phyloP scores from a whole-genome alignment of 129 eudicot species.

The Rutidosis leptorrhynchoides region DNA sequence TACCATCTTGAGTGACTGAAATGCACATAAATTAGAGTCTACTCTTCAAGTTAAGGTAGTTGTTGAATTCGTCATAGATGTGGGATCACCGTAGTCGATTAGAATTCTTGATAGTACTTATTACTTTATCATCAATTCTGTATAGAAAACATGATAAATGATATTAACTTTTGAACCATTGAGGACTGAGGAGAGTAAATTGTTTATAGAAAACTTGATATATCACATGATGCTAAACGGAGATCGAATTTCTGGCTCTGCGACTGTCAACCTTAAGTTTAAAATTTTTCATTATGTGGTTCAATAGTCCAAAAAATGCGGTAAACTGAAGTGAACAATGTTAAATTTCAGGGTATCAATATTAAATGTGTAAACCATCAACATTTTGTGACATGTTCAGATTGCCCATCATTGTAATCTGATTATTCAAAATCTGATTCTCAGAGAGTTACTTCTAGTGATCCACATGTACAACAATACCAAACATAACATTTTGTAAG shows the following conservation, averaged over 20 bases:
- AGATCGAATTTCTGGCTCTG: background rate
- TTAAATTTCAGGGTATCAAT: background rate
- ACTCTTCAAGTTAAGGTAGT: background rate
- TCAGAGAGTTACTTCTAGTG: background rate
- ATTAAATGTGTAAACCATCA: background rate
- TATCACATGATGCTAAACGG: background rate
- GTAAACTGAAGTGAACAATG: background rate
- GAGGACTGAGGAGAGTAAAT: no score
- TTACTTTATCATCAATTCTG: background rate
- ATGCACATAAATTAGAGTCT: background rate
- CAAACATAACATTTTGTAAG: no score
- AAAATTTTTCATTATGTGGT: background rate
- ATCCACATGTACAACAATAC: background rate
- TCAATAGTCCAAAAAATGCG: background rate
- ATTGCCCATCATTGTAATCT: background rate
- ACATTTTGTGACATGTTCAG: background rate
- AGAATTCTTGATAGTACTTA: background rate
- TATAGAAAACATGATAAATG: no score
- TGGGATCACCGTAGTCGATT: background rate
- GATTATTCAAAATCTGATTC: background rate
- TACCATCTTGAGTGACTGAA: background rate
- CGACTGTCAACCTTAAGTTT: background rate
- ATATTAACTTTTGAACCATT: background rate
- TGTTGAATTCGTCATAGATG: no score
- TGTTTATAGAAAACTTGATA: background rate